phyloP scores from a whole-genome alignment of 139 green algal genomes.

The Picochlorum sp. region DNA sequence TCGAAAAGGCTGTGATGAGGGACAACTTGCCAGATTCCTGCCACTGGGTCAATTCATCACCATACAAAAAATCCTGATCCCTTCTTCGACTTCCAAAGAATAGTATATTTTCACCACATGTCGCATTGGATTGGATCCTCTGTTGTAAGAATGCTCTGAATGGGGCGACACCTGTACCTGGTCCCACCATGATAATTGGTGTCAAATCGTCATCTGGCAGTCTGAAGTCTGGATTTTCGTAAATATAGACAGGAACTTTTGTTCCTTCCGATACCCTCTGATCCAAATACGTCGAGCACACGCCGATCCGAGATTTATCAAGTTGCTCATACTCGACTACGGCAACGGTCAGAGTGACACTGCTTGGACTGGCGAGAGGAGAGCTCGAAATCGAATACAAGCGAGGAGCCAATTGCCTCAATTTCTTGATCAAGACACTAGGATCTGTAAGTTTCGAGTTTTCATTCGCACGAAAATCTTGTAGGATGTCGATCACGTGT shows the following conservation, averaged over 20 bases:
- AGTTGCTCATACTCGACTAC: constrained; percentile 59
- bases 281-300: constrained; percentile 62
- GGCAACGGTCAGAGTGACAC: constrained; percentile 52
- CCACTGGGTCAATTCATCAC: constrained; percentile 58
- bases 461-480: constrained; percentile 35
- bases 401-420: constrained; percentile 73
- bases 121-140: not conserved
- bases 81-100: constrained; percentile 80
- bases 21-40: constrained; percentile 32
- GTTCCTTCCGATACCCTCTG: constrained; percentile 35
- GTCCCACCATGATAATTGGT: constrained; percentile 88
- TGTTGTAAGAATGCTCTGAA: constrained; percentile 71
- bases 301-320: constrained; percentile 42
- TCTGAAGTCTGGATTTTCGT: constrained; percentile 80
- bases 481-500: constrained; percentile 50
- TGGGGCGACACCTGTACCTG: constrained; percentile 81
- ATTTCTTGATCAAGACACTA: constrained; percentile 23
- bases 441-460: not conserved
- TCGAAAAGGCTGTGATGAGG: constrained; percentile 74
- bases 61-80: constrained; percentile 82
- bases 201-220: constrained; percentile 44
- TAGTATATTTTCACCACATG: constrained; percentile 40
- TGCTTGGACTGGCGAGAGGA: constrained; percentile 18
- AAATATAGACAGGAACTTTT: constrained; percentile 62
- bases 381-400: constrained; percentile 80